Evolutionary conservation across 768 basidiomycete species (phyloP).

Genomic region (Boletus huronensis): DNA sequence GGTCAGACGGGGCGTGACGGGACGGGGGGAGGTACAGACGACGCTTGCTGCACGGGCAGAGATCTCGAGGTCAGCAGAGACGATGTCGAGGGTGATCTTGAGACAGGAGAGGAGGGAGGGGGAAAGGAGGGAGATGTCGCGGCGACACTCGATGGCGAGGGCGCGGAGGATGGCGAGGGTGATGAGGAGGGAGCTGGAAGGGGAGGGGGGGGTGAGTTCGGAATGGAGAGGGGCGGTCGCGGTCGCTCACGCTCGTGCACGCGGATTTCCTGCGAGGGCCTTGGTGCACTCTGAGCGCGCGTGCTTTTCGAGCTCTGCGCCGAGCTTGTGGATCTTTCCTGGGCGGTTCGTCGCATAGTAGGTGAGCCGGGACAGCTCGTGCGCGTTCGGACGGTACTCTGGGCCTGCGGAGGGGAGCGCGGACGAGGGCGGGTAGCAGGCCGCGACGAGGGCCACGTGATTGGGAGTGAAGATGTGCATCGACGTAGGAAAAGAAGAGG

Average conservation of each 20-base stretch:
- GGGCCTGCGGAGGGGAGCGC: slow-evolving; percentile 71
- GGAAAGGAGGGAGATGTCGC: slow-evolving; percentile 75
- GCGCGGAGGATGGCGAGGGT: slow-evolving; percentile 80
- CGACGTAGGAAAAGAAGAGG: no score
- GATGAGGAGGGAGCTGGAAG: slow-evolving; percentile 71
- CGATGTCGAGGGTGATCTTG: slow-evolving; percentile 49
- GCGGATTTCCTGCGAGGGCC: slow-evolving; percentile 66
- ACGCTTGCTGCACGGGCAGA: slow-evolving; percentile 75
- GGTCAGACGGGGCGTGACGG: neutral
- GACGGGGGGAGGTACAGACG: slow-evolving; percentile 42
- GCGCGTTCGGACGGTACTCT: slow-evolving; percentile 75
- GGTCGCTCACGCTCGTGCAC: slow-evolving; percentile 70
- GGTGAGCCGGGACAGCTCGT: slow-evolving; percentile 80
- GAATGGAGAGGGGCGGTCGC: neutral
- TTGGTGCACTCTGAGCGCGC: slow-evolving; percentile 60
- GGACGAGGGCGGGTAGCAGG: slow-evolving; percentile 83
- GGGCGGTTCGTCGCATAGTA: slow-evolving; percentile 86
- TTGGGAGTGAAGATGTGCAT: slow-evolving; percentile 82
- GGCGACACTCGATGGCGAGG: slow-evolving; percentile 81
- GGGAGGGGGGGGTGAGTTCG: neutral
- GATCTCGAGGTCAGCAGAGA: slow-evolving; percentile 70
- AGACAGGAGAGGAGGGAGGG: slow-evolving; percentile 65
- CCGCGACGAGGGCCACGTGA: slow-evolving; percentile 78
- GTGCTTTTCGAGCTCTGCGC: slow-evolving; percentile 73
- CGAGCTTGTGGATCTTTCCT: slow-evolving; percentile 75